Conservation (phyloP, 208 protist genomes). For the Porcisia deanei region DNA sequence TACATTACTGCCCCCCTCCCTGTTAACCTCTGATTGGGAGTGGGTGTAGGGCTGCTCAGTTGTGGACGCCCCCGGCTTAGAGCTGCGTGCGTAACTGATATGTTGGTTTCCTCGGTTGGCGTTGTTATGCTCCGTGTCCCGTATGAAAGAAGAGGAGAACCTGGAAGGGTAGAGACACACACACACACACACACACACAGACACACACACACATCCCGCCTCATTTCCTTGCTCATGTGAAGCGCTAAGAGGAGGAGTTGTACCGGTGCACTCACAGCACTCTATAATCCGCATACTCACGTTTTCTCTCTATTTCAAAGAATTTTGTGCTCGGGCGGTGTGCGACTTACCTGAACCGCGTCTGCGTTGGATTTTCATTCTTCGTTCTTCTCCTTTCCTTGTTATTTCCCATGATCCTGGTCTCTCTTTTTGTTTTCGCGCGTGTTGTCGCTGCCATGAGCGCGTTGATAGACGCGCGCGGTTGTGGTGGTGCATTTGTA, state of each 20-base stretch:
- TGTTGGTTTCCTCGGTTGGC: not conserved
- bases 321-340: not conserved
- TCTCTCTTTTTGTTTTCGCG: not conserved
- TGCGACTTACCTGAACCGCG: not conserved
- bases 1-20: not conserved
- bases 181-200: not conserved
- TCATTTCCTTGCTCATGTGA: not conserved
- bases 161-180: too few relatives aligned
- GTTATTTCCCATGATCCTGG: not conserved
- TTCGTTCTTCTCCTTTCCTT: not conserved
- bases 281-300: not conserved
- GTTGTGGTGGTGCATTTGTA: not conserved
- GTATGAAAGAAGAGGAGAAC: not conserved
- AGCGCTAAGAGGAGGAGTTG: not conserved
- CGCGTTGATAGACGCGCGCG: not conserved
- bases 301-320: not conserved
- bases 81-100: not conserved
- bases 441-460: not conserved
- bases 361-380: slow-evolving; percentile 1
- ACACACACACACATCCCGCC: not conserved
- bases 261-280: not conserved
- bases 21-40: not conserved
- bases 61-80: not conserved
- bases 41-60: not conserved
- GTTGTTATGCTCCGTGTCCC: not conserved